Evolutionary conservation across 169 alveolate genomes (phyloP).

Genomic region (Eimeria sp.): DNA sequence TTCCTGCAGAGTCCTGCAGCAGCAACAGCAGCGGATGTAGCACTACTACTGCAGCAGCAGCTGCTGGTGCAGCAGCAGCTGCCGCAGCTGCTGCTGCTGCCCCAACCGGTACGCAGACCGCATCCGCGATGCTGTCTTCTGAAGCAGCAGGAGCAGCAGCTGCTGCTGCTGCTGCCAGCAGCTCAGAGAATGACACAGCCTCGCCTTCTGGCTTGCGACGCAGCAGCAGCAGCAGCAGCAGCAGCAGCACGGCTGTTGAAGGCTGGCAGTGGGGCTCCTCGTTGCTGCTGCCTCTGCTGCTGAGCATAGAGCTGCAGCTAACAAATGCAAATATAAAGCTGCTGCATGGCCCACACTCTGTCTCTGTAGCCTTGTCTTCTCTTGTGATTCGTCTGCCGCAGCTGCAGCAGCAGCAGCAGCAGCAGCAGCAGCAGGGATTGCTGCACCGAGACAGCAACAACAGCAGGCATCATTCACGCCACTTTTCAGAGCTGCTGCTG

Average conservation of each 20-base stretch:
- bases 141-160: slow-evolving; percentile 35
- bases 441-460: not conserved
- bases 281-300: slow-evolving; percentile 55
- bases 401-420: slow-evolving; percentile 51
- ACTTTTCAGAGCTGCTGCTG: slow-evolving; percentile 37
- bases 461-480: slow-evolving; percentile 25
- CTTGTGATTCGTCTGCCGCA: not conserved
- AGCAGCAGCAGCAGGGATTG: slow-evolving; percentile 22
- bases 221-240: not conserved
- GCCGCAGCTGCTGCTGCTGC: slow-evolving; percentile 5
- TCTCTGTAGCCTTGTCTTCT: slow-evolving; percentile 8
- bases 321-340: slow-evolving; percentile 19
- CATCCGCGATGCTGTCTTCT: not conserved
- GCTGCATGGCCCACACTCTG: slow-evolving; percentile 35
- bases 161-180: slow-evolving; percentile 7
- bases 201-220: too few relatives aligned
- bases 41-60: slow-evolving; percentile 23
- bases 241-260: not conserved
- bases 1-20: not conserved
- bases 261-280: slow-evolving; percentile 43
- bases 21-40: slow-evolving; percentile 2
- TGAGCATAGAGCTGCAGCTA: slow-evolving; percentile 14
- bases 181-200: not conserved
- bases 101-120: not conserved
- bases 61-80: not conserved